phyloP scores from a whole-genome alignment of 2,329 filamentous ascomycete genomes.

The Cordyceps militaris region DNA sequence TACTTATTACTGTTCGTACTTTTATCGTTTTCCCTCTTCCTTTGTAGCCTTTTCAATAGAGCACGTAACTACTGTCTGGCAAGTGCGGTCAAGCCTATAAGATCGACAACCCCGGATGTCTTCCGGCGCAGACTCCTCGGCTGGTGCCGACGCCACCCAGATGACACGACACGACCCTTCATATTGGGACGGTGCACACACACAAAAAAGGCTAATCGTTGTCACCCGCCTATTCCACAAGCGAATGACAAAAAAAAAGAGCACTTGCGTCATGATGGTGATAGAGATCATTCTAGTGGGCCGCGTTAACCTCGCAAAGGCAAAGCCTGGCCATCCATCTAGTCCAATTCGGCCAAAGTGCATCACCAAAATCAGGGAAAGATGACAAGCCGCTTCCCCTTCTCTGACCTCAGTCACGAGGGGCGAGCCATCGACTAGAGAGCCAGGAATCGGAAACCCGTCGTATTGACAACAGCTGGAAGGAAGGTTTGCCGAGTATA shows the following conservation, averaged over 20 bases:
- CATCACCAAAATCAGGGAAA: not conserved
- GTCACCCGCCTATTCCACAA: not conserved
- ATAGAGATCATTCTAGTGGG: not conserved
- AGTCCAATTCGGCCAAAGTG: constrained; percentile 5
- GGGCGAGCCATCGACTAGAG: not conserved
- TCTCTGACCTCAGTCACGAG: not conserved
- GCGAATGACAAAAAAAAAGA: not conserved
- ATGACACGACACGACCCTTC: not conserved
- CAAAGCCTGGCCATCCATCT: not conserved
- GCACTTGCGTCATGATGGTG: constrained; percentile 1
- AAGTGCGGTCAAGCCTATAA: not conserved
- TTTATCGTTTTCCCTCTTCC: no score
- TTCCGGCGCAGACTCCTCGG: not conserved
- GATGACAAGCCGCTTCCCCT: not conserved
- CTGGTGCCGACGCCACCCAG: not conserved
- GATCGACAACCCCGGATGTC: not conserved
- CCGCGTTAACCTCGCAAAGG: not conserved
- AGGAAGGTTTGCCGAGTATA: not conserved
- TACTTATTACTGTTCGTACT: no score
- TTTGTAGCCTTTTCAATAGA: no score
- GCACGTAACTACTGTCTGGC: no score
- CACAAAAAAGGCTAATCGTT: not conserved
- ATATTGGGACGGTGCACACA: not conserved
- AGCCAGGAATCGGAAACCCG: not conserved
- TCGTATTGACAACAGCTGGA: no score